Evolutionary conservation across 495 filamentous ascomycete species (phyloP).

Genomic region (Lophium mytilinum): DNA sequence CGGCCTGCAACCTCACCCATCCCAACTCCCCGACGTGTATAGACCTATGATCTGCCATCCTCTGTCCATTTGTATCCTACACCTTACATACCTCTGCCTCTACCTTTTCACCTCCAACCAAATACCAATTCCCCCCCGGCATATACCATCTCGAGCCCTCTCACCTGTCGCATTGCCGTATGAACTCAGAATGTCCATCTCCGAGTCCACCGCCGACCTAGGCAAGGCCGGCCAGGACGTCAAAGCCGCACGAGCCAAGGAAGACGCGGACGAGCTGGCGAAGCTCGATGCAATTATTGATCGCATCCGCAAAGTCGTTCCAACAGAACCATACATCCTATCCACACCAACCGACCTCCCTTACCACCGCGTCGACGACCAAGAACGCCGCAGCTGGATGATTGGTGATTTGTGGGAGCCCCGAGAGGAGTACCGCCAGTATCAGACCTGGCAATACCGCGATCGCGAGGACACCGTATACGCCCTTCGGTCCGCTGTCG

Average conservation of each 20-base stretch:
- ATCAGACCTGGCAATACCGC: constrained; percentile 27
- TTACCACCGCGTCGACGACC: constrained; percentile 11
- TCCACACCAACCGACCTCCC: constrained; percentile 17
- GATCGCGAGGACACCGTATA: constrained; percentile 14
- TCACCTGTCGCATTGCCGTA: not conserved
- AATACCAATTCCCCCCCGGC: too few species aligned
- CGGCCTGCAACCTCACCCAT: not conserved
- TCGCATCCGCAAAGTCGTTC: constrained; percentile 21
- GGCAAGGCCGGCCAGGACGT: not conserved
- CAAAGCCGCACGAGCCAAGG: not conserved
- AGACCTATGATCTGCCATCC: constrained; percentile 10
- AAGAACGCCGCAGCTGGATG: constrained; percentile 16
- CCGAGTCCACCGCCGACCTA: constrained; percentile 3
- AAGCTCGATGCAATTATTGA: constrained; percentile 18
- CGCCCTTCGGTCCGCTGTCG: too few species aligned
- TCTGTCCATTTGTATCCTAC: not conserved
- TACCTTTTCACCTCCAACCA: too few species aligned
- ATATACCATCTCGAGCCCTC: not conserved
- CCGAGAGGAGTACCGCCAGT: constrained; percentile 24
- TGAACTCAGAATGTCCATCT: constrained; percentile 11
- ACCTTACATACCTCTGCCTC: not conserved
- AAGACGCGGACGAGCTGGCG: constrained; percentile 17
- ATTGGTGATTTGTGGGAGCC: constrained; percentile 19
- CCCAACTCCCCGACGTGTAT: not conserved
- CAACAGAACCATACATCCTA: constrained; percentile 24